These are phyloP conservation scores for Inga leiocalycina DNA, from an alignment of 306 rosid species.

Conservation along the genomic window DNA sequence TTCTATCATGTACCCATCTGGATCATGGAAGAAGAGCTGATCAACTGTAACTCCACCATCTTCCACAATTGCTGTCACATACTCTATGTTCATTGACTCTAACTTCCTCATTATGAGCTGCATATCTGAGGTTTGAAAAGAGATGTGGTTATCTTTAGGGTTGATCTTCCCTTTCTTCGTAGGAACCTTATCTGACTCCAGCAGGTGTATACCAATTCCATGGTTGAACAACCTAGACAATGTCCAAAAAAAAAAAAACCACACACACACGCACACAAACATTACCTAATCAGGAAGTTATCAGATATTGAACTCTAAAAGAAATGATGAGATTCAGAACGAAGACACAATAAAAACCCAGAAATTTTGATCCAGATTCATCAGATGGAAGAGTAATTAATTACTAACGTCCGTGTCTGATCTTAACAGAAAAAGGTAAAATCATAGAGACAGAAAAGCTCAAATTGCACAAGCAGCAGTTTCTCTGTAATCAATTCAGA, in stretches of 20 bases:
- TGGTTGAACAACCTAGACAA: slow-evolving; percentile 59
- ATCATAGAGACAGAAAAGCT: background rate
- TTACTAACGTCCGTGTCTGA: background rate
- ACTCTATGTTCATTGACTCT: slow-evolving; percentile 51
- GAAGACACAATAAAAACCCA: background rate
- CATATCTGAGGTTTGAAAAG: slow-evolving; percentile 66
- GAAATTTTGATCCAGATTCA: background rate
- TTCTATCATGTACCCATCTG: slow-evolving; percentile 76
- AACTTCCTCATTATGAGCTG: slow-evolving; percentile 47
- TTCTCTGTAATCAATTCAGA: background rate
- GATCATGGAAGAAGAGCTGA: slow-evolving; percentile 80
- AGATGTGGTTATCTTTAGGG: slow-evolving; percentile 75
- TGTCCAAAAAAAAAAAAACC: no score
- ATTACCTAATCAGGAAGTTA: background rate
- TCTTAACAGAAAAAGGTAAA: background rate
- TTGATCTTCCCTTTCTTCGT: slow-evolving; percentile 47
- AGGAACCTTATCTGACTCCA: slow-evolving; percentile 48
- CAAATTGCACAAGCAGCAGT: background rate
- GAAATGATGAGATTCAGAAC: background rate
- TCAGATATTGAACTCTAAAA: background rate
- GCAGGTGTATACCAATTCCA: slow-evolving; percentile 72
- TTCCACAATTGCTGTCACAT: slow-evolving; percentile 61
- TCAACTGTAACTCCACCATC: slow-evolving; percentile 71
- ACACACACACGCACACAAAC: no score
- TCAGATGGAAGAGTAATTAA: background rate